A percentile compares a stretch with the other conserved stretches of the same genome.
These are phyloP conservation scores for Coprinellus micaceus DNA, from an alignment of 768 basidiomycete species.

Conservation along the genomic window DNA sequence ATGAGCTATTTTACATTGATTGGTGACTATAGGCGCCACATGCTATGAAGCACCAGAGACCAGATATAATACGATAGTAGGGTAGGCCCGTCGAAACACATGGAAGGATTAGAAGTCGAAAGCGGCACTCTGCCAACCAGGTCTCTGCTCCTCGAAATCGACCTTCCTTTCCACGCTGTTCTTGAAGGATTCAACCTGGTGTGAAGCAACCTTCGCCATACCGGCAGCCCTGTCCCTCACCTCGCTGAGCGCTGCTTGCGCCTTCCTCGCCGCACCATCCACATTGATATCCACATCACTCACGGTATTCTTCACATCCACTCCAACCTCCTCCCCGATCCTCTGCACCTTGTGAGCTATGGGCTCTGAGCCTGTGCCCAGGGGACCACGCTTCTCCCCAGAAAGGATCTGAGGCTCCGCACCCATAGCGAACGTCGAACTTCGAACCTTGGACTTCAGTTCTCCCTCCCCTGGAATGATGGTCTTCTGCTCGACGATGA, in stretches of 20 bases:
- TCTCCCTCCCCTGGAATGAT: slow-evolving; percentile 20
- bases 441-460: slow-evolving; percentile 17
- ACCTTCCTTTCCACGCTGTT: slow-evolving; percentile 41
- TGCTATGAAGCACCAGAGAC: too few relatives aligned
- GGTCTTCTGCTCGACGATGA: slow-evolving; percentile 50
- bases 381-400: slow-evolving; percentile 64
- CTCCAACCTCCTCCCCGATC: slow-evolving; percentile 27
- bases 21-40: too few relatives aligned
- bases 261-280: slow-evolving; percentile 17
- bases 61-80: too few relatives aligned
- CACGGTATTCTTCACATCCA: slow-evolving; percentile 19
- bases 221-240: slow-evolving; percentile 14
- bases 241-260: slow-evolving; percentile 22
- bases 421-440: slow-evolving; percentile 56
- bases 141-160: slow-evolving; percentile 29
- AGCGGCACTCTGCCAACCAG: slow-evolving; percentile 49
- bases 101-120: slow-evolving; percentile 34
- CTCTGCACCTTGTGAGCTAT: slow-evolving; percentile 34
- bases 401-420: slow-evolving; percentile 70
- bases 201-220: slow-evolving; percentile 23
- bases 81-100: too few relatives aligned
- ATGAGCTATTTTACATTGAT: too few relatives aligned
- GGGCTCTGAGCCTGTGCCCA: slow-evolving; percentile 48
- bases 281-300: slow-evolving; percentile 22
- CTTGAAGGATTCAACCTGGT: slow-evolving; percentile 40